Percentiles rank a stretch among this genome's conserved stretches.
These are phyloP conservation scores for Pachyrhizus erosus DNA, from an alignment of 306 rosid genomes.

Conservation along the genomic window DNA sequence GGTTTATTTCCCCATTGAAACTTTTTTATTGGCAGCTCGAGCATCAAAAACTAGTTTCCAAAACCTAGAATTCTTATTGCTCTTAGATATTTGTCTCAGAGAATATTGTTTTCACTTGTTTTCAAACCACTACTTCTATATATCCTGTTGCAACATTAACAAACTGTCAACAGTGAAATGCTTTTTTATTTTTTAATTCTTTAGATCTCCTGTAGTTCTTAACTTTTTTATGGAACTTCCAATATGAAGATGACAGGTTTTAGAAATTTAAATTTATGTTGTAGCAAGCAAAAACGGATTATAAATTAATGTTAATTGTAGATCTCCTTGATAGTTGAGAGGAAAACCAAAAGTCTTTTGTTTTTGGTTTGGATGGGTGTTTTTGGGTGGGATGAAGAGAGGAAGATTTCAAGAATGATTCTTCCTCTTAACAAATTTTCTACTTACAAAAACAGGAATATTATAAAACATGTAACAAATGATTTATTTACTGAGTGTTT, in stretches of 20 bases:
- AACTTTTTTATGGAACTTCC: not conserved
- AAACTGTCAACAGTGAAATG: not conserved
- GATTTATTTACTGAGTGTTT: not conserved
- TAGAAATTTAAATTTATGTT: not conserved
- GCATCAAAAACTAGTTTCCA: not conserved
- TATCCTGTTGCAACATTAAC: not conserved
- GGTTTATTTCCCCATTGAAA: not conserved
- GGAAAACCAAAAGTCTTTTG: not conserved
- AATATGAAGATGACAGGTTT: not conserved
- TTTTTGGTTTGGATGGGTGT: not conserved
- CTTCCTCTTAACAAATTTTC: conserved; percentile 6
- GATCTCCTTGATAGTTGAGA: not conserved
- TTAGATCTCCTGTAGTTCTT: not conserved
- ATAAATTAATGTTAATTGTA: not conserved
- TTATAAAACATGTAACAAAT: conserved; percentile 20
- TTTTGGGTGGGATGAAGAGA: not conserved
- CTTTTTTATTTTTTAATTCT: not conserved
- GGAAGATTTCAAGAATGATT: conserved; percentile 1
- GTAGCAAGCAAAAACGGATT: not conserved
- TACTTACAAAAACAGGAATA: not conserved
- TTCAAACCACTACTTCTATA: not conserved
- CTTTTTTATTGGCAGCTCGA: not conserved
- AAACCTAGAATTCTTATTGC: not conserved
- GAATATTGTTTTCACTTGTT: not conserved
- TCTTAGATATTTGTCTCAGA: not conserved